Conservation (phyloP, 176 grass and related monocot species). For the Neostapfia colusana region DNA sequence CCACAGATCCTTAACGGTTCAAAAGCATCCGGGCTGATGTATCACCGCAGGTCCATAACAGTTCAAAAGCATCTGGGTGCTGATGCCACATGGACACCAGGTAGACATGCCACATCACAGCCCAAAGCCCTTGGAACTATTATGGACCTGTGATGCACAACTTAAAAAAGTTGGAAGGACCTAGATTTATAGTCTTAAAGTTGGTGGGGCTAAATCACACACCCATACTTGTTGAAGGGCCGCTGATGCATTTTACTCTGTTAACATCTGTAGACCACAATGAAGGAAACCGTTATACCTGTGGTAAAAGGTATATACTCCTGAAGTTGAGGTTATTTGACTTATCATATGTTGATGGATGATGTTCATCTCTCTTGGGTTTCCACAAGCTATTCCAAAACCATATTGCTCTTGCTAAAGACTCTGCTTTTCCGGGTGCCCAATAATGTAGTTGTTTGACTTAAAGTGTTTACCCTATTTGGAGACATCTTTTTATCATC, state of each 20-base stretch:
- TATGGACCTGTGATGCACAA: background rate
- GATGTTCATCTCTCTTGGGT: slow-evolving; percentile 62
- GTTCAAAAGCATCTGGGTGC: background rate
- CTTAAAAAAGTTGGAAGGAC: background rate
- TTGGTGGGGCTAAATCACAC: background rate
- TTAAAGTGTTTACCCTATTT: slow-evolving; percentile 16
- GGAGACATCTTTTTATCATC: slow-evolving; percentile 39
- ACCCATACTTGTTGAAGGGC: background rate
- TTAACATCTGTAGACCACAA: background rate
- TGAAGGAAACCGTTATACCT: slow-evolving; percentile 49
- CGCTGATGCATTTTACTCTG: background rate
- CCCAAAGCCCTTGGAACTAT: background rate
- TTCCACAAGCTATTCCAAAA: slow-evolving; percentile 70
- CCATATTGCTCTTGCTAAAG: slow-evolving; percentile 55
- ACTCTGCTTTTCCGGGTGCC: slow-evolving; percentile 51
- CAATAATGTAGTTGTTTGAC: slow-evolving; percentile 31
- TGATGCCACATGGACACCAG: no score
- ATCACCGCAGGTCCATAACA: background rate
- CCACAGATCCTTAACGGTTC: no score
- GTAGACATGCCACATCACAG: no score
- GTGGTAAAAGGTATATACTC: slow-evolving; percentile 38
- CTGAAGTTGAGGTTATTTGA: slow-evolving; percentile 55
- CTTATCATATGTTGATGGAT: slow-evolving; percentile 41
- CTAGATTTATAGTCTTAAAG: background rate
- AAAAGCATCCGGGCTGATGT: no score